These are phyloP conservation scores for Russula vinacea DNA, from an alignment of 768 basidiomycete species.

Conservation along the genomic window DNA sequence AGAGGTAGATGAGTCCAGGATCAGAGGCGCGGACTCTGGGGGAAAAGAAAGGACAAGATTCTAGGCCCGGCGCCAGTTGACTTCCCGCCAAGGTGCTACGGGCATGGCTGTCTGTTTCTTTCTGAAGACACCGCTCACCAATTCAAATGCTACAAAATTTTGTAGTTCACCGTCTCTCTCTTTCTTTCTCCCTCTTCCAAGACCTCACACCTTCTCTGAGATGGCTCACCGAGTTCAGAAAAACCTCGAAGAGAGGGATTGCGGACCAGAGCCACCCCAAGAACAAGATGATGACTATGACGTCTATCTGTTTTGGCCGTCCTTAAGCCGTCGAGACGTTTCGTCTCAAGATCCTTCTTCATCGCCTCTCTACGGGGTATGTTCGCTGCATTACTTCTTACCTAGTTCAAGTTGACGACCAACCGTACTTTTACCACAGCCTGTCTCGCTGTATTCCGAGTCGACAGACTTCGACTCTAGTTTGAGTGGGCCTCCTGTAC, in stretches of 20 bases:
- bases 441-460: slow-evolving; percentile 11
- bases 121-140: slow-evolving; percentile 20
- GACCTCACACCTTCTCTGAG: neutral
- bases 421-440: slow-evolving; percentile 1
- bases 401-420: neutral
- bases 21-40: neutral
- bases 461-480: slow-evolving; percentile 9
- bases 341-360: neutral
- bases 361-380: slow-evolving; percentile 19
- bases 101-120: slow-evolving; percentile 6
- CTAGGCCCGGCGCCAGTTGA: slow-evolving; percentile 15
- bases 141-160: slow-evolving; percentile 19
- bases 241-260: neutral
- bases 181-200: neutral
- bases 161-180: slow-evolving; percentile 11
- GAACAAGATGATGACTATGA: slow-evolving; percentile 18
- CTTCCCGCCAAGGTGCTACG: neutral
- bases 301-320: slow-evolving; percentile 14
- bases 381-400: neutral
- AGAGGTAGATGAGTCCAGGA: slow-evolving; percentile 2
- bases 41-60: slow-evolving; percentile 11
- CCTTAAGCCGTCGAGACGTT: slow-evolving; percentile 1
- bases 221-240: neutral
- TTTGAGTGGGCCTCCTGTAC: neutral
- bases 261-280: neutral